phyloP scores from a whole-genome alignment of 345 rosid genomes.

The Mangifera indica region DNA sequence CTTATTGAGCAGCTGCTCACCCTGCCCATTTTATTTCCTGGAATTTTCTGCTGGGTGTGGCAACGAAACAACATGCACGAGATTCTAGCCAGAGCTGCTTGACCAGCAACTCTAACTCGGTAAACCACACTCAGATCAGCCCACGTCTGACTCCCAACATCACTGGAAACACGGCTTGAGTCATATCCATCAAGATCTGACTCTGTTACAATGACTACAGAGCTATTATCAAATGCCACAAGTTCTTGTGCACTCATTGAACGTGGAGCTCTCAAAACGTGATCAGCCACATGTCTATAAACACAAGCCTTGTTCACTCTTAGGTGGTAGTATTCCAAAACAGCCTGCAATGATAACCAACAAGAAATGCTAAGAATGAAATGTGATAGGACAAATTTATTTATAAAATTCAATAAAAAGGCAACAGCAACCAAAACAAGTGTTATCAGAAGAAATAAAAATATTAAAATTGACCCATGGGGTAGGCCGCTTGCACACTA shows the following conservation, averaged over 20 bases:
- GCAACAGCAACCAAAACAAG: neutral
- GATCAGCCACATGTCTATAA: constrained; percentile 24
- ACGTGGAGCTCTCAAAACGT: constrained; percentile 27
- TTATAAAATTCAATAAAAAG: neutral
- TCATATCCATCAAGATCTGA: constrained; percentile 84
- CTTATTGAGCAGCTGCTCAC: constrained; percentile 39
- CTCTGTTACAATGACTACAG: constrained; percentile 74
- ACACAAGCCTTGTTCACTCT: constrained; percentile 37
- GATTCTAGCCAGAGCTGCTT: constrained; percentile 65
- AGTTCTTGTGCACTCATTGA: constrained; percentile 32
- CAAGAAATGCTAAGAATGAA: neutral
- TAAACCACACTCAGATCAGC: constrained; percentile 66
- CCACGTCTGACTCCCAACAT: constrained; percentile 46
- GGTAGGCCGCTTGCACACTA: neutral
- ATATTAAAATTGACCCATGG: too few species aligned
- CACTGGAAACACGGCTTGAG: constrained; percentile 29
- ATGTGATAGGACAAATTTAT: neutral
- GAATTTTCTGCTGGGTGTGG: constrained; percentile 51
- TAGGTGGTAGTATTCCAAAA: constrained; percentile 65
- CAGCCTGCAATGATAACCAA: constrained; percentile 56
- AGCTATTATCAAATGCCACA: constrained; percentile 74
- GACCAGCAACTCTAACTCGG: constrained; percentile 65
- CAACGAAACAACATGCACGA: constrained; percentile 73
- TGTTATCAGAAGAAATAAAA: neutral
- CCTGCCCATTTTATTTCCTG: constrained; percentile 36